phyloP scores from a whole-genome alignment of 345 rosid species.

The Euclidium syriacum region DNA sequence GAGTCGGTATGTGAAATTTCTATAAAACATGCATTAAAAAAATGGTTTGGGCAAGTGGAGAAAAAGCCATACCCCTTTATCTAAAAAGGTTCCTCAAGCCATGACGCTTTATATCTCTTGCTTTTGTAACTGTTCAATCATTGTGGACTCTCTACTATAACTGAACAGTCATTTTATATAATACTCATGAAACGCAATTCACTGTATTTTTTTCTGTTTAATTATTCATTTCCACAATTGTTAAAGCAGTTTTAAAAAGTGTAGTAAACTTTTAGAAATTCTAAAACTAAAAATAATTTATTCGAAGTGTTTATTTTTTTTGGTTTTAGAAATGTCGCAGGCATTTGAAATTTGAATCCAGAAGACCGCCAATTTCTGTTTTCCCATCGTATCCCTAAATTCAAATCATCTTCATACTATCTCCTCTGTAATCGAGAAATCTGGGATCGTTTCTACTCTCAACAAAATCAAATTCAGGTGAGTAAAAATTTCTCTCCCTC shows the following conservation, averaged over 20 bases:
- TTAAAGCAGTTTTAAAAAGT: neutral
- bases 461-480: neutral
- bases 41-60: neutral
- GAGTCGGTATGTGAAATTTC: too few relatives aligned
- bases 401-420: neutral
- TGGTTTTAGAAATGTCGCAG: neutral
- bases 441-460: neutral
- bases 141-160: neutral
- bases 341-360: neutral
- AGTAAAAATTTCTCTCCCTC: neutral
- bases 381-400: neutral
- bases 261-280: neutral
- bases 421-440: neutral
- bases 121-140: constrained; percentile 8
- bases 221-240: too few relatives aligned
- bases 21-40: too few relatives aligned
- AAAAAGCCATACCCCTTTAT: constrained; percentile 1
- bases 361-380: neutral
- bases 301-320: neutral
- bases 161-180: neutral
- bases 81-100: neutral
- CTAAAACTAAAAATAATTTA: neutral
- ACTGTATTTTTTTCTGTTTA: neutral
- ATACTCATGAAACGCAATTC: neutral
- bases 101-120: neutral